Percentiles rank a stretch among this genome's conserved stretches.
Evolutionary conservation across 768 basidiomycete species (phyloP).

Genomic region (Russula emetica): DNA sequence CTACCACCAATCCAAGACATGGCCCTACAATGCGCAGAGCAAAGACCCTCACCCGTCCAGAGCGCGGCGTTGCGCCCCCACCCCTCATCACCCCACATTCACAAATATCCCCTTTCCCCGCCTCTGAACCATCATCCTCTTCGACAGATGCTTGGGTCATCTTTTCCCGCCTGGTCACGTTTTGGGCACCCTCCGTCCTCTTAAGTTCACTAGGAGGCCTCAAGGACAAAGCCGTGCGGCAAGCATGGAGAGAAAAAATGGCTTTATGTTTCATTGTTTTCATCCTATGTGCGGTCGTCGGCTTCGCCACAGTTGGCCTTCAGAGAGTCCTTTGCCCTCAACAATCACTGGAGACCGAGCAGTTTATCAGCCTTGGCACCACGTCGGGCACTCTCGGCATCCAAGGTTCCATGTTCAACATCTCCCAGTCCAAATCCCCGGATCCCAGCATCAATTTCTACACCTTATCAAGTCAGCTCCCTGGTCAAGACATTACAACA

Average conservation of each 20-base stretch:
- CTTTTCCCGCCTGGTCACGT: conserved; percentile 75
- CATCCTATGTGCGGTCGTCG: conserved; percentile 71
- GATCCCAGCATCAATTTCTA: conserved; percentile 51
- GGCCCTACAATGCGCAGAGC: conserved; percentile 68
- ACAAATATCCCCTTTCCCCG: conserved; percentile 38
- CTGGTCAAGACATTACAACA: conserved; percentile 89
- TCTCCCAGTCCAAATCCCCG: conserved; percentile 48
- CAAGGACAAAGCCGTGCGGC: conserved; percentile 67
- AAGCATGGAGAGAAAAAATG: conserved; percentile 98
- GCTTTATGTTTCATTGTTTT: conserved; percentile 84
- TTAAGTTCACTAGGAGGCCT: conserved; percentile 74
- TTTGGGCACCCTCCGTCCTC: conserved; percentile 83
- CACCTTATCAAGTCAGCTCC: conserved; percentile 46
- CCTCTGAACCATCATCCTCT: conserved; percentile 37
- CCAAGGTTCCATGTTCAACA: conserved; percentile 73
- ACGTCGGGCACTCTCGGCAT: conserved; percentile 65
- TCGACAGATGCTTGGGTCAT: conserved; percentile 66
- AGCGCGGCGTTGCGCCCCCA: conserved; percentile 88
- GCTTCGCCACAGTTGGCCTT: conserved; percentile 92
- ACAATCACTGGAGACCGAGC: conserved; percentile 43
- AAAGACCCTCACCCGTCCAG: conserved; percentile 95
- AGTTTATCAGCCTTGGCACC: conserved; percentile 49
- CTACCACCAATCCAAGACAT: conserved; percentile 21
- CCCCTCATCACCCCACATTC: conserved; percentile 87
- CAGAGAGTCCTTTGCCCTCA: conserved; percentile 87